Conservation (phyloP, 352 stramenopile species). For the Albugo laibachii region DNA sequence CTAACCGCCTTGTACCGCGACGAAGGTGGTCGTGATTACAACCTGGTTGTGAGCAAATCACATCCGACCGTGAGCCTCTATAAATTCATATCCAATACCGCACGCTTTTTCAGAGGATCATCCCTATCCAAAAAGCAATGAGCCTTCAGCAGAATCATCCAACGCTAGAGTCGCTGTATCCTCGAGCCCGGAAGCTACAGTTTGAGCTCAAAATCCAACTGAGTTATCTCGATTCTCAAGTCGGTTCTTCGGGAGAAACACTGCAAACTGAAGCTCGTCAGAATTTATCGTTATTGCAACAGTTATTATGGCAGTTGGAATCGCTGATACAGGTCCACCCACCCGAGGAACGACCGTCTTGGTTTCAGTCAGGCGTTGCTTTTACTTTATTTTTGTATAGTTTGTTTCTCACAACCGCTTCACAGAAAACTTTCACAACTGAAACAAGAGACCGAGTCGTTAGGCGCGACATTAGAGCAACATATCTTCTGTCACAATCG, state of each 20-base stretch:
- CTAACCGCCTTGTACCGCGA: no score
- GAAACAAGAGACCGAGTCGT: conserved; percentile 36
- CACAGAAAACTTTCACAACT: conserved; percentile 50
- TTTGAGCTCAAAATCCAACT: conserved; percentile 82
- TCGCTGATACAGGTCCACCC: conserved; percentile 46
- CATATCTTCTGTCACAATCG: conserved; percentile 51
- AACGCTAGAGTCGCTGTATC: conserved; percentile 54
- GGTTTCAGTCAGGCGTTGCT: conserved; percentile 26
- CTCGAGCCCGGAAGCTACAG: conserved; percentile 62
- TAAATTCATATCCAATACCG: no score
- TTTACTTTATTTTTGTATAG: not conserved
- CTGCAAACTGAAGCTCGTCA: conserved; percentile 40
- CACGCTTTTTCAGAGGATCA: no score
- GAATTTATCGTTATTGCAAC: conserved; percentile 51
- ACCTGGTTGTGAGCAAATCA: no score
- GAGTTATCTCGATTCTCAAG: conserved; percentile 56
- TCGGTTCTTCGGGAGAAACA: conserved; percentile 23
- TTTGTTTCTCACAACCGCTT: not conserved
- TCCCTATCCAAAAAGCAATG: no score
- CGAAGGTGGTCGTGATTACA: no score
- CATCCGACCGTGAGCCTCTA: no score
- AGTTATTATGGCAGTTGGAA: conserved; percentile 65
- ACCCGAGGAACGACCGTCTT: conserved; percentile 39
- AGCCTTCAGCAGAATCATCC: conserved; percentile 7
- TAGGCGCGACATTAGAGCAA: conserved; percentile 52